Evolutionary conservation across 352 stramenopile genomes (phyloP), one percentile per base, ranked within the genome.

Genomic region (Pythium brachiatum): DNA sequence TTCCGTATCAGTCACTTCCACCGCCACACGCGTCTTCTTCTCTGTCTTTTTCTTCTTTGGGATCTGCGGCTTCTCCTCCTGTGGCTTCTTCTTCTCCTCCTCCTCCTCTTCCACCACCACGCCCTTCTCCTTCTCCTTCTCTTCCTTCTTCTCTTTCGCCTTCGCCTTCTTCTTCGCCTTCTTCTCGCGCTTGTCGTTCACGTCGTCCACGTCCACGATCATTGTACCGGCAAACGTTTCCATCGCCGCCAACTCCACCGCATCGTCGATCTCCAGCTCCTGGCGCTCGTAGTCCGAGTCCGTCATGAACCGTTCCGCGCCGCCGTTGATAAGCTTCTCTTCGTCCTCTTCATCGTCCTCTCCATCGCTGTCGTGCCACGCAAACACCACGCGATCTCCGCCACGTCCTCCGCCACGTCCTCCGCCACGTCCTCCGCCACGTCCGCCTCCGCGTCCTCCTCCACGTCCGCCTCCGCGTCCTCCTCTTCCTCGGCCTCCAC

Each of bases 131-230:
- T 53, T 21, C 11, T 38, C 26, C 9, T 15, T 7, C 18, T 58
- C n/a, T 18, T 53, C 29, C 48, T 58, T 21, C 46, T 60, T 60
- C 2, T 41, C n/a, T 66, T 61, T 32, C 51, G 48, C 29, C 4
- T 34, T 36, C 31, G 12, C 21, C 11, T 53, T 46, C 8, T 23
- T 61, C 3, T 41, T 25, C 7, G 18, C 50, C 21, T 53, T 46
- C 51, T 15, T 36, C 43, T 65, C 62, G 21, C 62, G 62, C 56
- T 65, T 41, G 27, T 58, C 9, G 7, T 18, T 34, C 26, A 67
- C 47, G 51, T 71, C 64, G 53, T 67, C 64, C 7, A 58, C 64
- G 43, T 71, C 64, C 3, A 71, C 48, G 27, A 71, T 34, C 64
- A 71, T 67, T 11, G 64, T 61, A 1, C 64, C 64, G 54, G 64